Evolutionary conservation across 208 protist species (phyloP).

Genomic region (Leishmania tropica): DNA sequence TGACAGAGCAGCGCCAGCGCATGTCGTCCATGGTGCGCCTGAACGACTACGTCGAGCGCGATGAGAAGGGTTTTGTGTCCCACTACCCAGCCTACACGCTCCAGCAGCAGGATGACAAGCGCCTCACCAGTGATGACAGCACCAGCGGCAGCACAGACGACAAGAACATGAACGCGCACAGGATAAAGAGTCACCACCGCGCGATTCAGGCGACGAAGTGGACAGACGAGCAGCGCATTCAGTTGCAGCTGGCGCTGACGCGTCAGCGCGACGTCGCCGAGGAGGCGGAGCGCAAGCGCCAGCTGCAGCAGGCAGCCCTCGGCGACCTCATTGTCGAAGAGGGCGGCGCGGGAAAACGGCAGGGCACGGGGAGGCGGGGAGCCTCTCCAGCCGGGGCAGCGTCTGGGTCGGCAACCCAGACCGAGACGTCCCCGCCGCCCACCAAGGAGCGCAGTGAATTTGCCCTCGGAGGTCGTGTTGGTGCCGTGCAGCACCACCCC

Average conservation of each 20-base stretch:
- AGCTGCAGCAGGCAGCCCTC: constrained; percentile 27
- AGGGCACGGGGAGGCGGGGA: neutral
- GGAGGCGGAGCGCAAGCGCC: constrained; percentile 63
- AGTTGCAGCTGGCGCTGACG: constrained; percentile 87
- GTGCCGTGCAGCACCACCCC: constrained; percentile 78
- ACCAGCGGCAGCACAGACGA: constrained; percentile 13
- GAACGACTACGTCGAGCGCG: constrained; percentile 77
- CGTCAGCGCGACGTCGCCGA: constrained; percentile 75
- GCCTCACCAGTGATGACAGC: constrained; percentile 22
- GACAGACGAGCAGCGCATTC: constrained; percentile 88
- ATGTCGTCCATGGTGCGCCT: constrained; percentile 65
- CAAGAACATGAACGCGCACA: neutral
- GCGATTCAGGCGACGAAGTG: constrained; percentile 56
- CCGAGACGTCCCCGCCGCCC: neutral
- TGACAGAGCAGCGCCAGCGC: constrained; percentile 77
- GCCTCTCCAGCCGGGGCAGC: neutral
- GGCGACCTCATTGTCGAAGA: constrained; percentile 32
- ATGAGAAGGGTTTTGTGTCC: constrained; percentile 61
- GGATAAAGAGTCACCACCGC: constrained; percentile 21
- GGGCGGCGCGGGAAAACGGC: constrained; percentile 2
- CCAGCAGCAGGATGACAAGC: constrained; percentile 16
- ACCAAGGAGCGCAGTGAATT: constrained; percentile 50
- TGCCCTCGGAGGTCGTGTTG: constrained; percentile 80
- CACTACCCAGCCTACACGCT: constrained; percentile 50
- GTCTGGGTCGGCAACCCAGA: neutral